Evolutionary conservation across 345 rosid genomes (phyloP).

Genomic region (Lumnitzera littorea): DNA sequence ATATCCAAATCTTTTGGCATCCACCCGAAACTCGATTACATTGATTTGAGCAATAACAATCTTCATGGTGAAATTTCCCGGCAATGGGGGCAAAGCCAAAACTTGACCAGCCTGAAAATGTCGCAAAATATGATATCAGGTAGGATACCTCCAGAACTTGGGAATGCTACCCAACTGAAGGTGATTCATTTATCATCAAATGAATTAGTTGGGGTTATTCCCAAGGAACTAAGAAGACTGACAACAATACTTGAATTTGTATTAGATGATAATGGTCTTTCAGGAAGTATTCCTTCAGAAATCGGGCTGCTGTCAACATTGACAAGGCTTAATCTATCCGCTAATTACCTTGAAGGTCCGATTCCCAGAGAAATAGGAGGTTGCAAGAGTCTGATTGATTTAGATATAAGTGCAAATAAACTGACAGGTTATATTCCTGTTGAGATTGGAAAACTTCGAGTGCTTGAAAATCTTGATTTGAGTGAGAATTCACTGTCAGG

Average conservation of each 20-base stretch:
- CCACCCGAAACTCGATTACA: slow-evolving; percentile 11
- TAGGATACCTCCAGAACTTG: slow-evolving; percentile 19
- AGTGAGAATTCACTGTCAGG: slow-evolving; percentile 1
- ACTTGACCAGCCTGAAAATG: slow-evolving; percentile 2
- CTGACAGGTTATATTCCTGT: slow-evolving; percentile 17
- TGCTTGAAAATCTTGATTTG: not conserved
- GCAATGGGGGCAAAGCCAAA: slow-evolving; percentile 12
- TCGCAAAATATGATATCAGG: slow-evolving; percentile 19
- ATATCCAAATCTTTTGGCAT: slow-evolving; percentile 20
- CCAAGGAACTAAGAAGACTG: slow-evolving; percentile 19
- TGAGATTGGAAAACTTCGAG: slow-evolving; percentile 3
- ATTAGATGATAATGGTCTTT: slow-evolving; percentile 16
- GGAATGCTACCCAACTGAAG: slow-evolving; percentile 8
- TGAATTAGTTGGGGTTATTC: slow-evolving; percentile 20
- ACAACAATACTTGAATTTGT: not conserved
- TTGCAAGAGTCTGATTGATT: not conserved
- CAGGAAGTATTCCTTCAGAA: slow-evolving; percentile 16
- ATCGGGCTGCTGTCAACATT: slow-evolving; percentile 8
- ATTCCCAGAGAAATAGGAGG: slow-evolving; percentile 17
- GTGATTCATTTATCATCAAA: slow-evolving; percentile 27
- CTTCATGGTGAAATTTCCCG: slow-evolving; percentile 22
- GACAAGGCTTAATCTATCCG: slow-evolving; percentile 11
- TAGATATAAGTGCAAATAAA: slow-evolving; percentile 27
- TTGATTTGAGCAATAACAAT: slow-evolving; percentile 16
- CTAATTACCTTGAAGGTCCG: slow-evolving; percentile 13